Evolutionary conservation across 306 rosid genomes (phyloP).

Genomic region (Albizia julibrissin): DNA sequence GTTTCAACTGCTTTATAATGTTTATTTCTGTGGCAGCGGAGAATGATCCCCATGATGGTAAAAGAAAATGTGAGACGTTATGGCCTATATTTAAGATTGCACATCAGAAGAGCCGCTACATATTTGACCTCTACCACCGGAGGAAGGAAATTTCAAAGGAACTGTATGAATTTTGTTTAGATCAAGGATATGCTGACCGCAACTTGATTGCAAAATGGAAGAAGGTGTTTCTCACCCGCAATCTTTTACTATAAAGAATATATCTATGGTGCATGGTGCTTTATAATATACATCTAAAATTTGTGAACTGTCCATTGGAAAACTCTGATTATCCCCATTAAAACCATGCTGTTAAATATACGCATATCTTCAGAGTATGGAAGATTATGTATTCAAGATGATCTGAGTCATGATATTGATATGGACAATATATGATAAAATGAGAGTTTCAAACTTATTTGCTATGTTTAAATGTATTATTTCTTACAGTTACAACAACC

Average conservation of each 20-base stretch:
- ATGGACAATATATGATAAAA: not conserved
- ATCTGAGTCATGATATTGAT: not conserved
- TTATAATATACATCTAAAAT: not conserved
- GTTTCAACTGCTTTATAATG: not conserved
- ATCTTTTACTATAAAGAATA: not conserved
- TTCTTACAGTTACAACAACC: not conserved
- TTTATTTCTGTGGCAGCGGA: conserved; percentile 56
- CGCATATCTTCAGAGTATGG: not conserved
- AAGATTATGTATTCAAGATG: not conserved
- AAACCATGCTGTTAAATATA: too few relatives aligned
- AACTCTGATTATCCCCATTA: not conserved
- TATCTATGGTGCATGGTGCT: not conserved
- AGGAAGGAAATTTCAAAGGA: conserved; percentile 76
- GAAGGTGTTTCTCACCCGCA: conserved; percentile 44
- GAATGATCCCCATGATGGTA: conserved; percentile 69
- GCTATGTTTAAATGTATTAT: not conserved
- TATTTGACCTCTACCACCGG: conserved; percentile 77
- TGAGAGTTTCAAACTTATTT: not conserved
- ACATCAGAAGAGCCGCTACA: conserved; percentile 78
- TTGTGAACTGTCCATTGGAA: not conserved
- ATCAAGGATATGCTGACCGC: conserved; percentile 75
- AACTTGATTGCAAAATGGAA: conserved; percentile 76
- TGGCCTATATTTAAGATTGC: conserved; percentile 83
- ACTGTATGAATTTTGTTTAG: conserved; percentile 70
- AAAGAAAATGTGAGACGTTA: conserved; percentile 71